These are phyloP conservation scores for Lactarius sanguifluus DNA, from an alignment of 768 basidiomycete species.

Conservation along the genomic window DNA sequence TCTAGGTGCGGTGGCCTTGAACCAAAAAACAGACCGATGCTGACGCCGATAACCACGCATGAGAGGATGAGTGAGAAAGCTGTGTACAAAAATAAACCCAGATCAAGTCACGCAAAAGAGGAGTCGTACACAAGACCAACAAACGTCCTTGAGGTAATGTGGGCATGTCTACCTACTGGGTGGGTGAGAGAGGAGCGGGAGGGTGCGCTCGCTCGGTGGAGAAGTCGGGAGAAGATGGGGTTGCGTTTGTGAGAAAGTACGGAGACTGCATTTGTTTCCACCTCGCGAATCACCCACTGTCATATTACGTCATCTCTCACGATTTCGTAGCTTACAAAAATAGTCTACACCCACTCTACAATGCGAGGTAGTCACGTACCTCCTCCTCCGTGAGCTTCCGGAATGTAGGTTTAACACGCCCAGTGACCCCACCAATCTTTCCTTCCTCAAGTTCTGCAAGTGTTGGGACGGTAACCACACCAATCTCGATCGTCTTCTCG, in stretches of 20 bases:
- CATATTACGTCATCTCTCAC: background rate
- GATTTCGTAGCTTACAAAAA: too few relatives aligned
- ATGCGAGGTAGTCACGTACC: conserved; percentile 90
- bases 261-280: background rate
- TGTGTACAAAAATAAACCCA: conserved; percentile 1
- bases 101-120: background rate
- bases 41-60: conserved; percentile 16
- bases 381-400: conserved; percentile 96
- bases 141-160: conserved; percentile 19
- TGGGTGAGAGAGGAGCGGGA: background rate
- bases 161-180: conserved; percentile 11
- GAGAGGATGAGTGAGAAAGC: conserved; percentile 17
- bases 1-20: background rate
- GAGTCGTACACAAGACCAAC: conserved; percentile 16
- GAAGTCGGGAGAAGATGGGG: background rate
- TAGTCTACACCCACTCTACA: conserved; percentile 57
- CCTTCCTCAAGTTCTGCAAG: conserved; percentile 64
- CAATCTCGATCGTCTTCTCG: conserved; percentile 99
- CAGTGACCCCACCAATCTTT: conserved; percentile 65
- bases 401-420: conserved; percentile 82
- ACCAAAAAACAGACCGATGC: conserved; percentile 7
- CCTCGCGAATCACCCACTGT: background rate
- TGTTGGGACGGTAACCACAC: conserved; percentile 89
- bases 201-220: background rate
- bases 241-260: background rate